phyloP scores from a whole-genome alignment of 1,284 basidiomycete genomes.

The Coriolopsis trogii region DNA sequence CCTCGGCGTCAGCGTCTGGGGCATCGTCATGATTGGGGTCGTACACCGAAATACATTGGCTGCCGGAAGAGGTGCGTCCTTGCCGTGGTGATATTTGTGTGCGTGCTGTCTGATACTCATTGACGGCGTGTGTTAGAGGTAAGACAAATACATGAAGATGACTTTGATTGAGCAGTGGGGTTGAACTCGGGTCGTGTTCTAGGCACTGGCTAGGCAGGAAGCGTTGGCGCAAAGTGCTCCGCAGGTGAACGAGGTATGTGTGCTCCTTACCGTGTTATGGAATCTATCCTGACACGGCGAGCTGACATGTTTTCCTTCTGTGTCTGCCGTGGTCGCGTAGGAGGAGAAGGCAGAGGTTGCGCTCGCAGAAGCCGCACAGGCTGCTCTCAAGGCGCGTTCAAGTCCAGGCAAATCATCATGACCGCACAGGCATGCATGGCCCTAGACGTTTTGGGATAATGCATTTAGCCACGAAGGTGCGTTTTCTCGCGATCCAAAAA shows the following conservation, averaged over 20 bases:
- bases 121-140: constrained; percentile 9
- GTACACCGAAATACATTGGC: constrained; percentile 33
- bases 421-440: too few species aligned
- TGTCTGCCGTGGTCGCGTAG: constrained; percentile 1
- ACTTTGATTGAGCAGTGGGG: not conserved
- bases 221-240: not conserved
- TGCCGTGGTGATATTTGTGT: not conserved
- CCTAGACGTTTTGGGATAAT: too few species aligned
- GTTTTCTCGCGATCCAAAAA: too few species aligned
- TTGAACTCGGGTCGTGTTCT: not conserved
- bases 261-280: not conserved
- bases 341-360: constrained; percentile 24
- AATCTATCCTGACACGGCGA: not conserved
- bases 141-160: not conserved
- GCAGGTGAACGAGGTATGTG: constrained; percentile 8
- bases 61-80: constrained; percentile 31
- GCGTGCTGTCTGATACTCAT: not conserved
- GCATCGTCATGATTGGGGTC: constrained; percentile 34
- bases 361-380: constrained; percentile 27
- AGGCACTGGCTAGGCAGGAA: constrained; percentile 21
- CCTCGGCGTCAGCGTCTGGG: constrained; percentile 33
- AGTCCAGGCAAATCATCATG: too few species aligned
- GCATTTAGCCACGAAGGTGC: too few species aligned
- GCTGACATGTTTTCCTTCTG: not conserved
- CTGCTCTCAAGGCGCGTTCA: constrained; percentile 13